A percentile compares a stretch with the other conserved stretches of the same genome.
These are phyloP conservation scores for Posidonia australis DNA, from an alignment of 106 monocot genomes.

Conservation along the genomic window DNA sequence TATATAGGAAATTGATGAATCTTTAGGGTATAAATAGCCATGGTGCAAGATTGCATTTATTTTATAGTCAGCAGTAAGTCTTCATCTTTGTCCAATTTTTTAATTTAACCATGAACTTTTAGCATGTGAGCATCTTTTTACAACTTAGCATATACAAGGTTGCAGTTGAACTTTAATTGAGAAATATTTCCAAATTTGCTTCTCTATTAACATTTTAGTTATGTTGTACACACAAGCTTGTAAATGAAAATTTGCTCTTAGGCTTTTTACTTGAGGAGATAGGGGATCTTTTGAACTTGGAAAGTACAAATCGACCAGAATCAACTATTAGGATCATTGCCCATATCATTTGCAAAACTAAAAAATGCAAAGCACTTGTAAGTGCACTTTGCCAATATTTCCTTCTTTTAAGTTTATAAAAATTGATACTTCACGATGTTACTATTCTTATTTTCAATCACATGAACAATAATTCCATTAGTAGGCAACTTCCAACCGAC, in stretches of 20 bases:
- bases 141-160: no score
- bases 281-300: slow-evolving; percentile 61
- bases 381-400: slow-evolving; percentile 23
- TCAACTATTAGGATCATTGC: slow-evolving; percentile 77
- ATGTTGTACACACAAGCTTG: slow-evolving; percentile 52
- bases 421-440: background rate
- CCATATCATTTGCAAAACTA: slow-evolving; percentile 77
- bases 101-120: no score
- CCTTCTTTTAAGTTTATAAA: slow-evolving; percentile 11
- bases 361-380: slow-evolving; percentile 87
- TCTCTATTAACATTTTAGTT: background rate
- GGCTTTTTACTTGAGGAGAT: slow-evolving; percentile 91
- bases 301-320: slow-evolving; percentile 98
- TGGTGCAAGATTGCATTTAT: no score
- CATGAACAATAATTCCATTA: slow-evolving; percentile 99
- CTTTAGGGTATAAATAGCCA: no score
- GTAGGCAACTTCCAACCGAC: slow-evolving; percentile 84
- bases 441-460: slow-evolving; percentile 40
- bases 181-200: background rate
- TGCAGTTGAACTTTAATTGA: background rate
- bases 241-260: slow-evolving; percentile 82
- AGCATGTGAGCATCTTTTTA: no score
- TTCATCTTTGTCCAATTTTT: no score
- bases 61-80: no score
- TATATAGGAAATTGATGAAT: no score